A percentile compares a stretch with the other conserved stretches of the same genome.
Evolutionary conservation across 2,329 filamentous ascomycete genomes (phyloP).

Genomic region (Amauroascus niger): DNA sequence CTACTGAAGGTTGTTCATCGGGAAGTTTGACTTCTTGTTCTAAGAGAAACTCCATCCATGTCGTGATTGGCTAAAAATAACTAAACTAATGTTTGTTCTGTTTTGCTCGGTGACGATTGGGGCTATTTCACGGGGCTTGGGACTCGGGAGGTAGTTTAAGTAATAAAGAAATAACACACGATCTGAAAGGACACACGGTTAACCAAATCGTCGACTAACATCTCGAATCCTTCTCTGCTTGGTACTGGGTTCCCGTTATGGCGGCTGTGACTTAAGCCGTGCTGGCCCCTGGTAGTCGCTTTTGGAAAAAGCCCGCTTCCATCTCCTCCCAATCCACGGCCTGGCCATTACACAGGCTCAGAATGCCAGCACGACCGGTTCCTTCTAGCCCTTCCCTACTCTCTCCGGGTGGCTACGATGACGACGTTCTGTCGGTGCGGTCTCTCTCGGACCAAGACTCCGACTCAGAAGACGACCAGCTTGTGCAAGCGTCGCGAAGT

Average conservation of each 20-base stretch:
- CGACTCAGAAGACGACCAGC: constrained; percentile 65
- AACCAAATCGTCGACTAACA: background rate
- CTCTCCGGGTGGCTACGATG: constrained; percentile 56
- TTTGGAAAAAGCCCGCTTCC: background rate
- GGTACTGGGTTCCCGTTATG: background rate
- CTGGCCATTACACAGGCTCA: background rate
- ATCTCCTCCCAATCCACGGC: background rate
- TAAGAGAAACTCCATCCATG: no score
- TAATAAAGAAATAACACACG: background rate
- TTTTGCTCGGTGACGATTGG: background rate
- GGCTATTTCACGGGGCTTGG: background rate
- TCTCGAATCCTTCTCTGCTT: background rate
- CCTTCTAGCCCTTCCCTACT: constrained; percentile 43
- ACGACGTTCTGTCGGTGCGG: constrained; percentile 58
- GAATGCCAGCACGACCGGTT: constrained; percentile 17
- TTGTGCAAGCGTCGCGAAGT: constrained; percentile 55
- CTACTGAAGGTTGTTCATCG: no score
- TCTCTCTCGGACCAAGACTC: constrained; percentile 58
- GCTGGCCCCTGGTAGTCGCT: background rate
- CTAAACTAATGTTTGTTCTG: constrained; percentile 12
- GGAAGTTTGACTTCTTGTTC: no score
- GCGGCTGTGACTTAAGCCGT: background rate
- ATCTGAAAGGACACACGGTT: background rate
- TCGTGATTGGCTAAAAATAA: no score
- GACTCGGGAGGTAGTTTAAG: no score